Base-by-base conservation (phyloP, 495 filamentous ascomycete genomes). In the Podospora sp. region DNA sequence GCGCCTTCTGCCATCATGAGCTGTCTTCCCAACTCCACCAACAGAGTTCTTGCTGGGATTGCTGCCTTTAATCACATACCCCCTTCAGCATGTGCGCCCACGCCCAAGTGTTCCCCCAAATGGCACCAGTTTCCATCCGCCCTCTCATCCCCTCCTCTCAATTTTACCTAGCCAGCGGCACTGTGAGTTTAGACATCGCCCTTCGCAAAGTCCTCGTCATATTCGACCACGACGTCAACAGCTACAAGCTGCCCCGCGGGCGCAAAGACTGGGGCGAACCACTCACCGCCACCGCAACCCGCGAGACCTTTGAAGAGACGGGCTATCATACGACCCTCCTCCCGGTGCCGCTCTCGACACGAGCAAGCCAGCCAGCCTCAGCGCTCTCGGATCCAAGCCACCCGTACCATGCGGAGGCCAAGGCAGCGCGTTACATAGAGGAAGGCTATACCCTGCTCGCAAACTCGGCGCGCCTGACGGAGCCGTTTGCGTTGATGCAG, bases 271-370 rank as follows among this genome's bases (percentile, higher is more conserved):
- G 65, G 26, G 69, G 63, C 33, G 76, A 78, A 26, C 22, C 67
- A 6, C 49, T 76, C 20, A 56, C 68, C 14, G 58, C 62, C 8
- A 61, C 71, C 12, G 76, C 76, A 1, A 46, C 72, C 18, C 70
- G 76, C n/a, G 76, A 78, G 60, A 75, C 76, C 1, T 66, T 71
- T 18, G 76, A 78, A 58, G 76, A 78, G 68, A 63, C 63, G 4
- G 76, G 76, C 7, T 71, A 66, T 20, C 35, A 25, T n/a, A 69
- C 67, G 9, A 55, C 55, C 16, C 68, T 76, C 16, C 65, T 76
- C 20, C 58, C 65, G 3, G 25, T 65, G 2, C 59, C 60, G 7
- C 21, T 67, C 11, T 29, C 51, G 14, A 78, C 76, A 20, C 71
- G 68, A 24, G n/a, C 52, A 50, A 69, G 63, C 0, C 21, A 58